Evolutionary conservation across 2,329 filamentous ascomycete species (phyloP).

Genomic region (Penicillium decumbens): DNA sequence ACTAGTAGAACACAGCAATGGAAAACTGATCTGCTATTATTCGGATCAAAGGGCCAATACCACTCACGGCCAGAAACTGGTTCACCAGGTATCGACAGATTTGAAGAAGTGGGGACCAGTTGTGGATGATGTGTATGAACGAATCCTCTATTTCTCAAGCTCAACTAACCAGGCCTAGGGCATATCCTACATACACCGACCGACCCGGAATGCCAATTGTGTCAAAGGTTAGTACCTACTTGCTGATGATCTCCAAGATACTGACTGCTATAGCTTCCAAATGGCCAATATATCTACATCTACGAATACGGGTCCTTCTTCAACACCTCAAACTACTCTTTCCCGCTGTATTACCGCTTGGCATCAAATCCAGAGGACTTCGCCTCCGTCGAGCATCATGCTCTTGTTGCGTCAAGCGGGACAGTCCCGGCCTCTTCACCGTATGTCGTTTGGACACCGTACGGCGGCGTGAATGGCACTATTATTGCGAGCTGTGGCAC

Average conservation of each 20-base stretch:
- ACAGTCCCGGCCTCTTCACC: slow-evolving; percentile 45
- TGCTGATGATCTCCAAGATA: not conserved
- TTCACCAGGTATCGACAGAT: slow-evolving; percentile 59
- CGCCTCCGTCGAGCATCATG: slow-evolving; percentile 36
- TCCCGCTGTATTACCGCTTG: slow-evolving; percentile 53
- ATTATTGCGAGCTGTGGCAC: slow-evolving; percentile 47
- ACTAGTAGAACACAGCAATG: slow-evolving; percentile 36
- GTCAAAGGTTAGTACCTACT: slow-evolving; percentile 29
- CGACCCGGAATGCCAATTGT: slow-evolving; percentile 67
- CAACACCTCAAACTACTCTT: slow-evolving; percentile 34
- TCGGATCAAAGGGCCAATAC: slow-evolving; percentile 64
- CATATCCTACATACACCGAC: slow-evolving; percentile 56
- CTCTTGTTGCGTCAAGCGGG: slow-evolving; percentile 45
- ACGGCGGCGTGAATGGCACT: slow-evolving; percentile 46
- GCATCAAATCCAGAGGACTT: slow-evolving; percentile 47
- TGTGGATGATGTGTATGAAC: slow-evolving; percentile 53
- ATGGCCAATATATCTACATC: slow-evolving; percentile 58
- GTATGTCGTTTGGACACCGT: slow-evolving; percentile 51
- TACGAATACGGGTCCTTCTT: slow-evolving; percentile 56
- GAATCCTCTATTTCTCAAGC: not conserved
- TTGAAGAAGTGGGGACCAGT: slow-evolving; percentile 58
- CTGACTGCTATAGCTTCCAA: slow-evolving; percentile 46
- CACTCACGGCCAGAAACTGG: slow-evolving; percentile 62
- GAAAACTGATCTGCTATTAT: slow-evolving; percentile 63
- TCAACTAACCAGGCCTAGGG: slow-evolving; percentile 10